Evolutionary conservation across 2,329 filamentous ascomycete genomes (phyloP), one percentile per base, ranked within the genome.

Genomic region (Geosmithia morbida): DNA sequence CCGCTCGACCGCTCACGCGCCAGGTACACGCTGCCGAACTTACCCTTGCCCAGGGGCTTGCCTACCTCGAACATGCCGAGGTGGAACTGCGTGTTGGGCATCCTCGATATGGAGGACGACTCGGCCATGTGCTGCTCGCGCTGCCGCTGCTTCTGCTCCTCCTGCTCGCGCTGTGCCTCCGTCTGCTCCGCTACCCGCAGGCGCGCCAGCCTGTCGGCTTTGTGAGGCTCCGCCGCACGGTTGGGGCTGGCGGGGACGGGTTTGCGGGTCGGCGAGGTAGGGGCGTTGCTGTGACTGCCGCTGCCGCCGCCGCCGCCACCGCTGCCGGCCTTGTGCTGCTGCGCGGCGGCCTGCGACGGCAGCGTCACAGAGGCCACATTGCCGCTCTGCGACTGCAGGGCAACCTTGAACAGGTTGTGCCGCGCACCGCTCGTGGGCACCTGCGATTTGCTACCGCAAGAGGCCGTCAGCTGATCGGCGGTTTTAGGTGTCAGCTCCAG

Each of bases 1-100:
- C 83, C 83, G 22, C 79, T 85, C 43, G 74, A 78, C 49, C 85
- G 79, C 65, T 92, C 86, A 48, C 86, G 83, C 45, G 85, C 86
- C 26, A 94, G 77, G 60, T 94, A 94, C 2, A 94, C 87, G 43
- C 86, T 77, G 2, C 86, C 86, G 58, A 92, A 94, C 61, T 92
- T 94, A 52, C 86, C 86, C 66, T 92, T 92, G 47, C 86, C 86
- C 3, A 94, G 70, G 1, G 86, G 85, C 55, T 87, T 84, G 40
- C 86, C 86, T 53, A 94, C 94, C 63, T 95, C 88, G 62, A 94
- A 94, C 86, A 94, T 94, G 65, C 87, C 85, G 3, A 95, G 77
- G 60, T 94, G 87, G 66, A 89, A 89, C 55, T 87, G 65, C 55
- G 78, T 81, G 42, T 74, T 74, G 18, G 68, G 49, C 33, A 37